Conservation (phyloP, 306 rosid species). For the apple (Malus domestica) region ASM211411v1 NC_041793.1:46714501-46715000, state of each 20-base stretch:
- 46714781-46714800: conserved; percentile 23
- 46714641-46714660: conserved; percentile 49
- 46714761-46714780: conserved; percentile 17
- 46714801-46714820: conserved; percentile 28
- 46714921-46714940: conserved; percentile 39
- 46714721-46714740: conserved; percentile 13
- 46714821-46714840: conserved; percentile 63
- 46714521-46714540: conserved; percentile 26
- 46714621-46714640: conserved; percentile 55
- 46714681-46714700: conserved; percentile 53
- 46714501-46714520: conserved; percentile 21
- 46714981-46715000: conserved; percentile 42
- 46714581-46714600: conserved; percentile 32
- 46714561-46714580: conserved; percentile 27
- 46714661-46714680: conserved; percentile 78
- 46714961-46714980: conserved; percentile 30
- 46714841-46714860: conserved; percentile 51
- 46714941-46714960: conserved; percentile 28
- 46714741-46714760: conserved; percentile 19
- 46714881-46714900: conserved; percentile 74
- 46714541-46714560: conserved; percentile 25
- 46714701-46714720: conserved; percentile 65
- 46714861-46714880: conserved; percentile 39
- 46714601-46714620: conserved; percentile 38
- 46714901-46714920: conserved; percentile 27